Evolutionary conservation across 2,329 filamentous ascomycete genomes (phyloP).

Genomic region (Penicillium janthinellum): DNA sequence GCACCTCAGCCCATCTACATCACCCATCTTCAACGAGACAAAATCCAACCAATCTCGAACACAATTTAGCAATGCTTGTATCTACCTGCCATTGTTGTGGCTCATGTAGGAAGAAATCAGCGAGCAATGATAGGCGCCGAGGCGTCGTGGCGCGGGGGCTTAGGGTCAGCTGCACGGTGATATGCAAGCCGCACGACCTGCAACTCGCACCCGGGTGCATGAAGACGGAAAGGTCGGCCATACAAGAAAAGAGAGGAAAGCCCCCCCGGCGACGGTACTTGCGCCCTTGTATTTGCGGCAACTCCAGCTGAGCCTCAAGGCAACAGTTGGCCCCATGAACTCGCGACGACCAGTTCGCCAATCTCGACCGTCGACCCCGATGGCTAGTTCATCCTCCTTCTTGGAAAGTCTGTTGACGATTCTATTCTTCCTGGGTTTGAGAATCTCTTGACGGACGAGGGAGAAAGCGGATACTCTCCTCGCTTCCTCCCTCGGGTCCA

Average conservation of each 20-base stretch:
- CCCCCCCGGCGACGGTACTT: neutral
- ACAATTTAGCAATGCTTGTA: neutral
- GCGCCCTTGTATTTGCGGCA: neutral
- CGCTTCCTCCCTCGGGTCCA: slow-evolving; percentile 1
- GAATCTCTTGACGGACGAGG: neutral
- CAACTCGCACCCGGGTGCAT: neutral
- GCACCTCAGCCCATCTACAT: neutral
- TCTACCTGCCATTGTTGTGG: neutral
- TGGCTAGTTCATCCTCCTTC: neutral
- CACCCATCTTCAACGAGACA: neutral
- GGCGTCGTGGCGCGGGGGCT: neutral
- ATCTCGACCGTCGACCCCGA: neutral
- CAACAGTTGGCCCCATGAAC: neutral
- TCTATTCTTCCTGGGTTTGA: neutral
- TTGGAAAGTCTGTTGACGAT: neutral
- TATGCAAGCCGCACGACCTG: neutral
- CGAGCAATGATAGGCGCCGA: neutral
- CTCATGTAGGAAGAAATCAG: neutral
- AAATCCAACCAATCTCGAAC: neutral
- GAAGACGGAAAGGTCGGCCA: too few relatives aligned
- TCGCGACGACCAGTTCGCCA: neutral
- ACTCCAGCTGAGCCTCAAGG: neutral
- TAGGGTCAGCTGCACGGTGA: slow-evolving; percentile 1
- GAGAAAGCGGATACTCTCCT: neutral
- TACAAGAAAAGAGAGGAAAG: neutral